phyloP scores from a whole-genome alignment of 164 flowering plant species.

The Santalum album region DNA sequence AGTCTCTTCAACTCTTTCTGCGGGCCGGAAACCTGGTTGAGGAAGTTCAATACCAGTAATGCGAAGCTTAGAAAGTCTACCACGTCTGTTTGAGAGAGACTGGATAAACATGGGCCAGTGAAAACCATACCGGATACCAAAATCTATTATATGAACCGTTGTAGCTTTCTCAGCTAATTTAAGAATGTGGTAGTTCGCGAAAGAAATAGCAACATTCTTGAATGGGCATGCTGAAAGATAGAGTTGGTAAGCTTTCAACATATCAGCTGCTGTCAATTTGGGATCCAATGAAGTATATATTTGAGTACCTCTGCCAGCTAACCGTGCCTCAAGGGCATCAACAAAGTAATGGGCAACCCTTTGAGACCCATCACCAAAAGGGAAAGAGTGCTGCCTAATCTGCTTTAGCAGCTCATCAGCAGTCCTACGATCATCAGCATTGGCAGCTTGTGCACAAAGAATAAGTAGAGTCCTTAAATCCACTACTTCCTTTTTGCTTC shows the following conservation, averaged over 20 bases:
- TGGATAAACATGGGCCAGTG: conserved; percentile 27
- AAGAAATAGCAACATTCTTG: conserved; percentile 13
- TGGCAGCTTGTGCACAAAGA: conserved; percentile 34
- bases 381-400: conserved; percentile 19
- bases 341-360: conserved; percentile 22
- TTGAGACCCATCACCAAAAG: conserved; percentile 21
- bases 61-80: conserved; percentile 22
- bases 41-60: conserved; percentile 26
- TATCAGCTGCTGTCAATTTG: conserved; percentile 12
- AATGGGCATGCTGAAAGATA: conserved; percentile 18
- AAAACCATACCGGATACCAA: conserved; percentile 23
- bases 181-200: conserved; percentile 13
- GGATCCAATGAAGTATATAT: conserved; percentile 10
- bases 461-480: conserved; percentile 42
- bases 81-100: conserved; percentile 13
- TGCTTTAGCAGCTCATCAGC: conserved; percentile 19
- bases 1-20: conserved; percentile 21
- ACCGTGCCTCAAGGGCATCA: conserved; percentile 25
- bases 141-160: conserved; percentile 20
- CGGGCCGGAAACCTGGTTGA: conserved; percentile 22
- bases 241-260: conserved; percentile 19
- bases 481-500: conserved; percentile 19
- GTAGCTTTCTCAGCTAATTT: conserved; percentile 9
- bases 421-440: conserved; percentile 17
- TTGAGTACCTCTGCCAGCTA: conserved; percentile 21